These are phyloP conservation scores for Physcomitrellopsis africana DNA, from an alignment of 225 moss, liverwort and hornwort species.

Conservation along the genomic window DNA sequence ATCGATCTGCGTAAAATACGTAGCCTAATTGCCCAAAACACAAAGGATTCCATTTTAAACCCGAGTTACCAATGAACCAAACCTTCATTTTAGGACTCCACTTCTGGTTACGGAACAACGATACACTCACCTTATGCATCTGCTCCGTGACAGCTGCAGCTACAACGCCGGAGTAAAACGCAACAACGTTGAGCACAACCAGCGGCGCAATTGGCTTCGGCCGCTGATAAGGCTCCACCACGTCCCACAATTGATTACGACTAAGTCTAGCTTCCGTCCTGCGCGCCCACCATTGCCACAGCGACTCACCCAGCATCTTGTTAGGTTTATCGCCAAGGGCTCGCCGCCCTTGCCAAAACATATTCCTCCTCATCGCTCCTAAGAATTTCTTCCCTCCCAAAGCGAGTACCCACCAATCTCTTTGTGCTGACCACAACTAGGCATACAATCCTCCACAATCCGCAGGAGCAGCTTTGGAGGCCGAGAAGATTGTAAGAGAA, in stretches of 20 bases:
- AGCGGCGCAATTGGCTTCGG: conserved; percentile 69
- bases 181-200: conserved; percentile 56
- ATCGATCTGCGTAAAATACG: neutral
- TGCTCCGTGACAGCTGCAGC: conserved; percentile 89
- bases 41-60: neutral
- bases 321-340: conserved; percentile 53
- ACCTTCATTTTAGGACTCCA: neutral
- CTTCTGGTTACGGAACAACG: neutral
- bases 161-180: conserved; percentile 83
- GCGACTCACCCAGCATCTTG: conserved; percentile 57
- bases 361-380: conserved; percentile 34
- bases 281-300: conserved; percentile 62
- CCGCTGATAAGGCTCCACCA: conserved; percentile 82
- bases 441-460: no score
- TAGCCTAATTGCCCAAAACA: neutral
- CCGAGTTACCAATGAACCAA: neutral
- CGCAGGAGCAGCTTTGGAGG: no score
- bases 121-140: conserved; percentile 64
- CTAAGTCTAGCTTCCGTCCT: conserved; percentile 50
- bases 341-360: conserved; percentile 55
- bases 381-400: neutral
- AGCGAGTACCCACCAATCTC: neutral
- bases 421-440: no score
- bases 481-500: no score
- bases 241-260: conserved; percentile 71